These are phyloP conservation scores for Craterostigma plantagineum DNA, from an alignment of 257 asterid species.

Conservation along the genomic window DNA sequence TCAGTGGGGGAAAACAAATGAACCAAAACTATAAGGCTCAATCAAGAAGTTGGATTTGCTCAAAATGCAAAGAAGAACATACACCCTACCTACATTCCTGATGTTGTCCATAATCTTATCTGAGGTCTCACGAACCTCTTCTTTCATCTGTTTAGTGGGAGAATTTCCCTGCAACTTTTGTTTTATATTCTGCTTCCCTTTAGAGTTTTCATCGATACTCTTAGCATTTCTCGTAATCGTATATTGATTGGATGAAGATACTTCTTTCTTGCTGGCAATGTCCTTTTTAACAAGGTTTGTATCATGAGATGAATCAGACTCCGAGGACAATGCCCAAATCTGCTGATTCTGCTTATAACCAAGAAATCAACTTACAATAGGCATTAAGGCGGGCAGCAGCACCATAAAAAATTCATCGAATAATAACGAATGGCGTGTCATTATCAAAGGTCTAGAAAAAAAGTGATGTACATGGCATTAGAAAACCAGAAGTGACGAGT, in stretches of 20 bases:
- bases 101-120: slow-evolving; percentile 11
- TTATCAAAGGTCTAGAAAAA: no score
- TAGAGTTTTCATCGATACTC: slow-evolving; percentile 18
- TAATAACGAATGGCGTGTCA: not conserved
- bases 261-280: slow-evolving; percentile 11
- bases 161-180: slow-evolving; percentile 1
- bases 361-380: slow-evolving; percentile 12
- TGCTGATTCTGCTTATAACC: slow-evolving; percentile 28
- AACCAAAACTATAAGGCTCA: slow-evolving; percentile 1
- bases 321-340: slow-evolving; percentile 51
- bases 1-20: not conserved
- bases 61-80: slow-evolving; percentile 6
- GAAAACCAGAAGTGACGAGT: no score
- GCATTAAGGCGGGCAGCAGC: slow-evolving; percentile 5
- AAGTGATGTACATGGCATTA: not conserved
- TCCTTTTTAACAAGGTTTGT: slow-evolving; percentile 16
- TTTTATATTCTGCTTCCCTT: slow-evolving; percentile 7
- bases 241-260: slow-evolving; percentile 9
- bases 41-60: slow-evolving; percentile 2
- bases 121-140: slow-evolving; percentile 16
- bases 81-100: slow-evolving; percentile 24
- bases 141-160: slow-evolving; percentile 13
- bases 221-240: slow-evolving; percentile 8
- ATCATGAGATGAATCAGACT: slow-evolving; percentile 47
- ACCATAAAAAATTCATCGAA: not conserved